phyloP scores from a whole-genome alignment of 2,329 filamentous ascomycete genomes.

The Didymella pomorum region DNA sequence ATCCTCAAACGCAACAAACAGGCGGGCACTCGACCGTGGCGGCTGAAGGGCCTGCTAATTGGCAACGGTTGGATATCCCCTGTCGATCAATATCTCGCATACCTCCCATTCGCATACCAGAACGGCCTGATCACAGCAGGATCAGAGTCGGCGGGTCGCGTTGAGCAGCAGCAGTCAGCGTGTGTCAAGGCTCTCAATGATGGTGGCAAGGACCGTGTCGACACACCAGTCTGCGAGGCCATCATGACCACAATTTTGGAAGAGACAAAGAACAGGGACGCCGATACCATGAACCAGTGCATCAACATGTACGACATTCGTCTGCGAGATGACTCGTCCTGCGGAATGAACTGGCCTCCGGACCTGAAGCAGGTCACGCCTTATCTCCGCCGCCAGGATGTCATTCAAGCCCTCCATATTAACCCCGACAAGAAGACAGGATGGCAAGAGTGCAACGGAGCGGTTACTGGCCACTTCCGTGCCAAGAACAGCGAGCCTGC shows the following conservation, averaged over 20 bases:
- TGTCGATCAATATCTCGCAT: conserved; percentile 85
- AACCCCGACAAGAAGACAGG: conserved; percentile 82
- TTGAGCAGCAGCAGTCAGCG: conserved; percentile 73
- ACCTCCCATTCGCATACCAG: conserved; percentile 82
- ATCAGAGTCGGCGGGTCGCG: conserved; percentile 67
- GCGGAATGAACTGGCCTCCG: conserved; percentile 98
- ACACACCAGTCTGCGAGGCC: conserved; percentile 74
- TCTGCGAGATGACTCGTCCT: conserved; percentile 79
- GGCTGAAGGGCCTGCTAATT: conserved; percentile 84
- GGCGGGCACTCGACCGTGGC: conserved; percentile 68
- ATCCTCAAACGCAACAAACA: conserved; percentile 86
- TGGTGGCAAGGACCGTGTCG: conserved; percentile 68
- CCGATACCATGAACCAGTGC: conserved; percentile 67
- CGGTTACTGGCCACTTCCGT: conserved; percentile 76
- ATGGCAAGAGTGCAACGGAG: conserved; percentile 89
- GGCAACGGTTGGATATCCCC: conserved; percentile 98
- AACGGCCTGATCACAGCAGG: conserved; percentile 74
- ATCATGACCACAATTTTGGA: conserved; percentile 78
- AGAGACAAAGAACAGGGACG: conserved; percentile 65
- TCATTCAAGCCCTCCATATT: conserved; percentile 81
- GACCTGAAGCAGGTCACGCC: conserved; percentile 80
- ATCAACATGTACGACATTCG: conserved; percentile 98
- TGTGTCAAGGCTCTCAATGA: conserved; percentile 71
- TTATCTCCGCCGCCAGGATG: conserved; percentile 84
- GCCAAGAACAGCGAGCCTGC: conserved; percentile 76